phyloP scores from a whole-genome alignment of 2,329 filamentous ascomycete genomes.

The Emydomyces testavorans region DNA sequence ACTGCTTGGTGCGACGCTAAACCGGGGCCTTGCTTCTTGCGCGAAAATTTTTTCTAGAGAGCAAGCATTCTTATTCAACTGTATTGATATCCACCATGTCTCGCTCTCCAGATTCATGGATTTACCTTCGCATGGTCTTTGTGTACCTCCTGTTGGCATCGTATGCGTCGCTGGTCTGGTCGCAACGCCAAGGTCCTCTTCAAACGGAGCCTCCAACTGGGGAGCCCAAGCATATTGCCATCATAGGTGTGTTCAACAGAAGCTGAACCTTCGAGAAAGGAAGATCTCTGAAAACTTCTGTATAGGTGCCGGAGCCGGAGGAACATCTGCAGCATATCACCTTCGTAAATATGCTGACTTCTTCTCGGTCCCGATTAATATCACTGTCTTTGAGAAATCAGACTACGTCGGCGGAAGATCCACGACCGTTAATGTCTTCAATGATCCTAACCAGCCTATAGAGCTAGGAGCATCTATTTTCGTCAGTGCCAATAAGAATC shows the following conservation, averaged over 20 bases:
- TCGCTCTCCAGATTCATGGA: not conserved
- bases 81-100: conserved; percentile 9
- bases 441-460: conserved; percentile 54
- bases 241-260: conserved; percentile 11
- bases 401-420: conserved; percentile 71
- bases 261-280: not conserved
- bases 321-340: conserved; percentile 76
- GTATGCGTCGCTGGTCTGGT: conserved; percentile 7
- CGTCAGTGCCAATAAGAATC: conserved; percentile 69
- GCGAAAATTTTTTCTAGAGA: too few relatives aligned
- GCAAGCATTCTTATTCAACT: not conserved
- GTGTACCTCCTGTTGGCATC: conserved; percentile 9
- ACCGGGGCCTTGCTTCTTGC: not conserved
- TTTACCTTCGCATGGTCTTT: conserved; percentile 1
- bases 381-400: conserved; percentile 78
- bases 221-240: conserved; percentile 12
- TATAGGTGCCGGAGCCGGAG: conserved; percentile 75
- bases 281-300: not conserved
- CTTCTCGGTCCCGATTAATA: conserved; percentile 52
- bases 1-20: not conserved
- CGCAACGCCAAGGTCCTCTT: conserved; percentile 11
- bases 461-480: conserved; percentile 92
- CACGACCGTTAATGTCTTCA: conserved; percentile 69
- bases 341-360: conserved; percentile 58
- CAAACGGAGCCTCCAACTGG: conserved; percentile 1